phyloP scores from a whole-genome alignment of 345 rosid species.

The Dovyalis caffra region DNA sequence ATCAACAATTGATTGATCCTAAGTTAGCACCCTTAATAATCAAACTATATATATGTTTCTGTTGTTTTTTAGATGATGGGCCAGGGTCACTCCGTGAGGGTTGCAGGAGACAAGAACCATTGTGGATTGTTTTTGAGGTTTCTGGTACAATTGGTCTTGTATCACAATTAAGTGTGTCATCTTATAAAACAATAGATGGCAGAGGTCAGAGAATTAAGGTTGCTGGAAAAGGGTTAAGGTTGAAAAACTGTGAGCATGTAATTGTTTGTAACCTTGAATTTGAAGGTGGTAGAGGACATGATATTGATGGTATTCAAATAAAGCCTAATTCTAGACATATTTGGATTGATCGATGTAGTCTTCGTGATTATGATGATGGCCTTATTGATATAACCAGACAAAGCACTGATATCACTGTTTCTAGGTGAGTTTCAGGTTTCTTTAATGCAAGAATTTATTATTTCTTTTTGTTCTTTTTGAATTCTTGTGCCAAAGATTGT shows the following conservation, averaged over 20 bases:
- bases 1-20: neutral
- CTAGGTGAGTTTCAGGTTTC: slow-evolving; percentile 45
- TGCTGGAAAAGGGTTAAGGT: slow-evolving; percentile 79
- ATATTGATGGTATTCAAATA: slow-evolving; percentile 87
- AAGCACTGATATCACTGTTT: slow-evolving; percentile 88
- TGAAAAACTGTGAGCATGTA: slow-evolving; percentile 79
- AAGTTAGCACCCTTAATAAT: neutral
- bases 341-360: slow-evolving; percentile 94
- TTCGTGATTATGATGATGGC: slow-evolving; percentile 82
- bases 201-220: slow-evolving; percentile 86
- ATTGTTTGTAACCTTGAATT: slow-evolving; percentile 83
- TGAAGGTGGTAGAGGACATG: slow-evolving; percentile 84
- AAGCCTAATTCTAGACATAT: slow-evolving; percentile 83
- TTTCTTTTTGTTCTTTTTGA: too few relatives aligned
- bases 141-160: slow-evolving; percentile 73
- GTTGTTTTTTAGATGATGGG: slow-evolving; percentile 59
- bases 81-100: slow-evolving; percentile 88
- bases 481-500: too few relatives aligned
- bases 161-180: slow-evolving; percentile 62
- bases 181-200: slow-evolving; percentile 93
- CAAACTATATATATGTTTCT: neutral
- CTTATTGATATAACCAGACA: slow-evolving; percentile 88
- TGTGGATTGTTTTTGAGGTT: slow-evolving; percentile 85
- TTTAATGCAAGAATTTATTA: too few relatives aligned
- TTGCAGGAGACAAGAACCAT: slow-evolving; percentile 71